Evolutionary conservation across 768 basidiomycete species (phyloP).

Genomic region (Russula sp.): DNA sequence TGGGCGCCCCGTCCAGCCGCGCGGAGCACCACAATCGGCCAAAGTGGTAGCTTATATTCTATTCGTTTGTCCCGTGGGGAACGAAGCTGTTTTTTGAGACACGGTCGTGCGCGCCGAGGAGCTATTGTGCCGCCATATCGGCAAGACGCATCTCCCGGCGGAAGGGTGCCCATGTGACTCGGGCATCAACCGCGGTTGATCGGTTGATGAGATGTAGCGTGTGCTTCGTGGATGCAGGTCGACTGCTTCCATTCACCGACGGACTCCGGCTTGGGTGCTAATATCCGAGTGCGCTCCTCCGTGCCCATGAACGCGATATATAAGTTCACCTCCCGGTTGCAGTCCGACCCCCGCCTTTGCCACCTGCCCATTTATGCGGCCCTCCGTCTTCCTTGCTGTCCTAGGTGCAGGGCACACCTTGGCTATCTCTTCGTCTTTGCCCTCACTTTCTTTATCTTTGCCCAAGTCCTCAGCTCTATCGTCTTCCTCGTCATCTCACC

Average conservation of each 20-base stretch:
- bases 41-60: too few relatives aligned
- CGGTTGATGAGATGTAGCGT: neutral
- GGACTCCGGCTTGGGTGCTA: neutral
- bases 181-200: neutral
- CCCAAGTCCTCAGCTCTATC: neutral
- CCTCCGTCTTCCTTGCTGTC: neutral
- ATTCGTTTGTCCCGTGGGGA: neutral
- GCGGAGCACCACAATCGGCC: too few relatives aligned
- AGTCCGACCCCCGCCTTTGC: neutral
- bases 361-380: neutral
- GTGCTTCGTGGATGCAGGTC: neutral
- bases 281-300: neutral
- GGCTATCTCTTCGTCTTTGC: neutral
- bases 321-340: neutral
- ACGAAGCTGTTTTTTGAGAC: neutral
- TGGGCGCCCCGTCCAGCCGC: too few relatives aligned
- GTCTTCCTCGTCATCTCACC: neutral
- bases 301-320: neutral
- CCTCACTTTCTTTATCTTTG: neutral
- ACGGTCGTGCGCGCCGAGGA: neutral
- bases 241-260: neutral
- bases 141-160: neutral
- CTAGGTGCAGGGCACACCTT: slow-evolving; percentile 4
- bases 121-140: neutral
- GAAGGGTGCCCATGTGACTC: neutral